A percentile compares a stretch with the other conserved stretches of the same genome.
Conservation (phyloP, 257 asterid genomes). For the Voacanga thouarsii region DNA sequence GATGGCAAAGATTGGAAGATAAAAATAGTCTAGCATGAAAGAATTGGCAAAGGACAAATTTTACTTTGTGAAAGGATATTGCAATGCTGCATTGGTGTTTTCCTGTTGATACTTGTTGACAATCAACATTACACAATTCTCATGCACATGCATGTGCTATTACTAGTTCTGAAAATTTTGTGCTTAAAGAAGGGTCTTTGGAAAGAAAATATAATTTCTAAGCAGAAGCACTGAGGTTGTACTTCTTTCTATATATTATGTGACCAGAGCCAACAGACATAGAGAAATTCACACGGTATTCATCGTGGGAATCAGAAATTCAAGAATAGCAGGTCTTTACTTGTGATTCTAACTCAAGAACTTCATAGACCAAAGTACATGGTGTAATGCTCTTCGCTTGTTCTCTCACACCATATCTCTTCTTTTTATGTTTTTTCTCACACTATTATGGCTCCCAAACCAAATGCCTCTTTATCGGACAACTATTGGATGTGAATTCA, state of each 20-base stretch:
- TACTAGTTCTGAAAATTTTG: background rate
- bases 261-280: background rate
- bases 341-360: background rate
- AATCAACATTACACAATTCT: background rate
- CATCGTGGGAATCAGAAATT: too few species aligned
- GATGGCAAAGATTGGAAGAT: background rate
- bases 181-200: background rate
- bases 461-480: too few species aligned
- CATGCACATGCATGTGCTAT: background rate
- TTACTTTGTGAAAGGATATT: too few species aligned
- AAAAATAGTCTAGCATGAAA: too few species aligned
- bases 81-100: background rate
- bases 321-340: background rate
- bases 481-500: too few species aligned
- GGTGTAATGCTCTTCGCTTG: background rate
- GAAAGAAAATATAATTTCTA: too few species aligned
- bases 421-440: too few species aligned
- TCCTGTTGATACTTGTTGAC: background rate
- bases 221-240: too few species aligned
- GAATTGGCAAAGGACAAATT: too few species aligned
- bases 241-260: too few species aligned
- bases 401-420: background rate
- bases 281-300: background rate
- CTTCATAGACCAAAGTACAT: background rate
- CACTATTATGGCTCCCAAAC: too few species aligned